Evolutionary conservation across 2,329 filamentous ascomycete genomes (phyloP), one percentile per base, ranked within the genome.

Genomic region (Cladosporium halotolerans): DNA sequence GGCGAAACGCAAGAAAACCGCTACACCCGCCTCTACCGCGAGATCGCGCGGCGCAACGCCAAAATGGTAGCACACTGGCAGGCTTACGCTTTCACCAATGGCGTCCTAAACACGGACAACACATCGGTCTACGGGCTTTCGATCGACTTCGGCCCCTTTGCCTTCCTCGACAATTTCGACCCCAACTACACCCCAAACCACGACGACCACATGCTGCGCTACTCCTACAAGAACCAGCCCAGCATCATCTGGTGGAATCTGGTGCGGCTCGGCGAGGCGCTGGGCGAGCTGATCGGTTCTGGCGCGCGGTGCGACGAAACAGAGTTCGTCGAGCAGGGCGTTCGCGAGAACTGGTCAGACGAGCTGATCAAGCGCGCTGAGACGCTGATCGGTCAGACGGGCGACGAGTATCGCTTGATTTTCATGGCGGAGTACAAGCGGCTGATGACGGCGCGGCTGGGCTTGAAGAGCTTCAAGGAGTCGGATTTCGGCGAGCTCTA

Each of bases 211-310:
- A 80, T 86, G 73, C 76, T 95, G 31, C 82, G 93, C 44, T 99
- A 99, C 69, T 85, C 84, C 60, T 99, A 97, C 75, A 85, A 85
- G 60, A 96, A 96, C 68, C 93, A 99, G 67, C 91, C 93, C 0
- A 91, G 85, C 41, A 88, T 99, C 54, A 93, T 99, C 65, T 99
- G 93, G 93, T 99, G 93, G 93, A 97, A 97, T 64, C 78, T 97
- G 0, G 89, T 96, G 1, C 84, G 93, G 1, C 79, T 99, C 0
- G 93, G 90, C 54, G 93, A 99, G 72, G 82, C 87, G 0, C 68
- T 99, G 0, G 93, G 89, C 16, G 93, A 97, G 70, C 76, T 96
- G 1, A 82, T 99, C 53, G 93, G 92, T 14, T 82, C 86, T 0
- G 92, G 88, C 0, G 71, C 78, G 1, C 73, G 76, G 36, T 84